These are phyloP conservation scores for Didymella pinodella DNA, from an alignment of 2,329 filamentous ascomycete genomes.

Conservation along the genomic window DNA sequence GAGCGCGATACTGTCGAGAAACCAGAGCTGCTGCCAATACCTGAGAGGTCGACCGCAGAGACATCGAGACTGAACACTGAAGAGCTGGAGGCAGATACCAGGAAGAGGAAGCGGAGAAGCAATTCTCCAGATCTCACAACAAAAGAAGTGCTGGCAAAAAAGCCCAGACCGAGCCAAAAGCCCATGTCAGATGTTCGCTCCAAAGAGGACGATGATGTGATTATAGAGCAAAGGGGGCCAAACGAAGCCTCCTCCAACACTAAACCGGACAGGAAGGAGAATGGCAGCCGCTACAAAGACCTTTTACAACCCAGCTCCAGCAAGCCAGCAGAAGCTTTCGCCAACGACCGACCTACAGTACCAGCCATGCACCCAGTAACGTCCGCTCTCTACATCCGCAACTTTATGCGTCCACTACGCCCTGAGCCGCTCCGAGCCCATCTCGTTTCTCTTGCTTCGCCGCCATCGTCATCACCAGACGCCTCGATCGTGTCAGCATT, in stretches of 20 bases:
- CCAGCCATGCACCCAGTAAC: conserved; percentile 55
- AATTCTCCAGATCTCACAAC: conserved; percentile 46
- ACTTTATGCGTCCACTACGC: conserved; percentile 87
- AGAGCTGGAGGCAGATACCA: conserved; percentile 49
- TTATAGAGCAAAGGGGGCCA: conserved; percentile 40
- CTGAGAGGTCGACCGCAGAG: conserved; percentile 40
- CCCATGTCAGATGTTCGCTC: conserved; percentile 39
- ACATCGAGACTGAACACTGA: conserved; percentile 48
- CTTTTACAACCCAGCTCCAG: conserved; percentile 36
- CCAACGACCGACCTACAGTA: conserved; percentile 44
- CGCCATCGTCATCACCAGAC: conserved; percentile 59
- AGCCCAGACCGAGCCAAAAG: conserved; percentile 51
- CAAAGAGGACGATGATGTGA: conserved; percentile 42
- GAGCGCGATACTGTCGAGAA: conserved; percentile 47
- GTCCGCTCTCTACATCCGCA: conserved; percentile 77
- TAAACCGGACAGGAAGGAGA: conserved; percentile 39
- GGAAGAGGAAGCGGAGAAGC: conserved; percentile 55
- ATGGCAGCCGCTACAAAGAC: conserved; percentile 46
- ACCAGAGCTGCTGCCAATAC: conserved; percentile 36
- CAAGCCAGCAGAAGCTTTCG: conserved; percentile 24
- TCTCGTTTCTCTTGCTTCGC: conserved; percentile 72
- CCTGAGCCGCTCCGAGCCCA: conserved; percentile 71
- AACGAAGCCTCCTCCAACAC: conserved; percentile 24
- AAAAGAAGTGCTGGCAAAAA: conserved; percentile 54
- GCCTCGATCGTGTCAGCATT: conserved; percentile 52